A percentile compares a stretch with the other conserved stretches of the same genome.
These are phyloP conservation scores for Quercus phellos DNA, from an alignment of 331 rosid species.

Conservation along the genomic window DNA sequence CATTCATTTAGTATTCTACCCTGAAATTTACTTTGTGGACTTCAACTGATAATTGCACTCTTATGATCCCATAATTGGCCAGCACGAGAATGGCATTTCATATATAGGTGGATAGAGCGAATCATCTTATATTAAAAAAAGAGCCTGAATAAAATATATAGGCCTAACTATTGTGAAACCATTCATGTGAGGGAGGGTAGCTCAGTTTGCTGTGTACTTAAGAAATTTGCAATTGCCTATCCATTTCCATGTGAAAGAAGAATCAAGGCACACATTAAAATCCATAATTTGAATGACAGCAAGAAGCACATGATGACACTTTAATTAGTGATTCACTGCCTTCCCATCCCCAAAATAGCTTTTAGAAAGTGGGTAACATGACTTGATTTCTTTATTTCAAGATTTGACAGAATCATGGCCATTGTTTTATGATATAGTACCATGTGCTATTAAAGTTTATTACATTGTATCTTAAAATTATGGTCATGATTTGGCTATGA, in stretches of 20 bases:
- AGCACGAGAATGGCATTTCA: background rate
- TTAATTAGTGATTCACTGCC: conserved; percentile 19
- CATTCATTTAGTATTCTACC: background rate
- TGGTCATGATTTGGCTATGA: conserved; percentile 34
- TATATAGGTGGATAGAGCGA: background rate
- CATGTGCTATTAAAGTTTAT: conserved; percentile 11
- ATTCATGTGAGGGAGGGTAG: conserved; percentile 39
- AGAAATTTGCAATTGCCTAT: conserved; percentile 28
- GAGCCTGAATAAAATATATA: background rate
- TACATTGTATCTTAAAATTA: conserved; percentile 6
- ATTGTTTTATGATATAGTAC: conserved; percentile 15
- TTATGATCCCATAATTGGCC: conserved; percentile 8
- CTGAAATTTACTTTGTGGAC: background rate
- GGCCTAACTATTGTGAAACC: conserved; percentile 7
- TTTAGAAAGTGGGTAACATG: conserved; percentile 32
- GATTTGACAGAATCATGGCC: conserved; percentile 25
- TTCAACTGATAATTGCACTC: conserved; percentile 1
- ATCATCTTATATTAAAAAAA: background rate
- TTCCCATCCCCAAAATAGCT: conserved; percentile 21
- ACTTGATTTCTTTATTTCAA: conserved; percentile 14
- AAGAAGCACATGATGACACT: conserved; percentile 44
- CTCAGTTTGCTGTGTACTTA: conserved; percentile 15
- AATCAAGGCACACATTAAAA: conserved; percentile 41
- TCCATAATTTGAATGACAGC: conserved; percentile 40
- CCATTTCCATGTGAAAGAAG: conserved; percentile 42